Base-by-base conservation (phyloP, 352 stramenopile species). In the Pythium scleroteichum region DNA sequence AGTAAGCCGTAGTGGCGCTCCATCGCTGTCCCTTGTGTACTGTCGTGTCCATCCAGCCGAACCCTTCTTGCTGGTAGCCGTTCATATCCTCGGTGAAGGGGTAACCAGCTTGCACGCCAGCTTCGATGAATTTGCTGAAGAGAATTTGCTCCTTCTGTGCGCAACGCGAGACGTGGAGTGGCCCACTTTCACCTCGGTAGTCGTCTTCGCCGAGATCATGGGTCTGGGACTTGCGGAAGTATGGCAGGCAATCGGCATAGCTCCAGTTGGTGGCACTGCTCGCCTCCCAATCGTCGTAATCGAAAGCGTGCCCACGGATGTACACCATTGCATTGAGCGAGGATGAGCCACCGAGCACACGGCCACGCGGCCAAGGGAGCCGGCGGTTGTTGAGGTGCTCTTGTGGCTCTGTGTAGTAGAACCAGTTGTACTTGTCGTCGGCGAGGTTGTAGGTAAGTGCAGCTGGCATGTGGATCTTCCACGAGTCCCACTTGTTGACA, bases 301-400 rank as follows among this genome's bases (percentile, higher is more conserved):
- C 88, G 52, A 87, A 75, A 8, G 87, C 85, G 59, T 96, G 85
- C 8, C 88, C 88, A 19, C 88, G 85, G 51, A 94, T 92, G 79
- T 96, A 96, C 19, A 96, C 87, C 88, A 96, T 96, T 27, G 87
- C 88, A 49, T 96, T 96, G 38, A 96, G 75, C 35, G 85, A 96
- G 35, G 87, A 96, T 3, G 85, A 96, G 23, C 88, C 88, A 26
- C 88, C 88, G 46, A 97, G 85, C 58, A 97, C 88, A 49, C 88
- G 87, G 32, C 88, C 88, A 7, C 88, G 86, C 23, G 88, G 88
- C 87, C 89, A 95, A 12, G 87, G 81, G 55, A 97, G 66, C 10
- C 76, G 66, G 3, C 88, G 84, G 59, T 82, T 85, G 66, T 95
- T 75, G 45, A 97, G 56, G 53, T 94, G 50, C 59, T 87, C 88